Evolutionary conservation across 108 stramenopile species (phyloP), one percentile per base, ranked within the genome.

Genomic region (Cyclotella sp.): DNA sequence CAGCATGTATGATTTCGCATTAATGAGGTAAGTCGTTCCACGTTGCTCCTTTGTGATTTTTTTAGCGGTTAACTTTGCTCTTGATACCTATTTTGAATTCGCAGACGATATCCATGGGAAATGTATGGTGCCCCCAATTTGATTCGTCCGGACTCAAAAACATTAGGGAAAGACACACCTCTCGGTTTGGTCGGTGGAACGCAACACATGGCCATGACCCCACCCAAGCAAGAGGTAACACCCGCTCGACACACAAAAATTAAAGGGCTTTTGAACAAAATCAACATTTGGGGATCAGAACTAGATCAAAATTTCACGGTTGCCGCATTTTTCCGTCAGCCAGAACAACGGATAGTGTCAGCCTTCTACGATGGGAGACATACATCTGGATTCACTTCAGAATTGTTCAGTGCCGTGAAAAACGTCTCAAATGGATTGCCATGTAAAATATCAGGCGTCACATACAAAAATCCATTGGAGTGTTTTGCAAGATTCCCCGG

Each of bases 1-100:
- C 41, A 72, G 71, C 43, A 83, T 83, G 82, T 83, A 77, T 69
- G 82, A 83, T 49, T 83, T 83, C 69, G 82, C 68, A 12, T 58
- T 83, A 41, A 83, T 83, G 82, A 76, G 63, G 49, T 68, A 51
- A 68, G 67, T 68, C 1, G 6, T 63, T 0, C 12, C 14, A 41
- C 1, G 28, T 39, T 15, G 19, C 44, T 26, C 15, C 1, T 13
- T 1, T 22, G 18, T 46, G 2, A 45, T 45, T 26, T 15, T 16
- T 26, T 65, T 2, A 46, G 45, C 14, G 8, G 22, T n/a, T 9
- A 10, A 14, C 14, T 18, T 45, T 24, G 21, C 24, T 65, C 43
- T 46, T 47, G 29, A 15, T 15, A 9, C 24, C 61, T n/a, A n/a
- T 3, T n/a, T 52, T 21, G 6, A 24, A 52, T 68, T 3, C 30